A percentile compares a stretch with the other conserved stretches of the same genome.
Conservation (phyloP, 495 filamentous ascomycete species). For the Corynascus novoguineensis region DNA sequence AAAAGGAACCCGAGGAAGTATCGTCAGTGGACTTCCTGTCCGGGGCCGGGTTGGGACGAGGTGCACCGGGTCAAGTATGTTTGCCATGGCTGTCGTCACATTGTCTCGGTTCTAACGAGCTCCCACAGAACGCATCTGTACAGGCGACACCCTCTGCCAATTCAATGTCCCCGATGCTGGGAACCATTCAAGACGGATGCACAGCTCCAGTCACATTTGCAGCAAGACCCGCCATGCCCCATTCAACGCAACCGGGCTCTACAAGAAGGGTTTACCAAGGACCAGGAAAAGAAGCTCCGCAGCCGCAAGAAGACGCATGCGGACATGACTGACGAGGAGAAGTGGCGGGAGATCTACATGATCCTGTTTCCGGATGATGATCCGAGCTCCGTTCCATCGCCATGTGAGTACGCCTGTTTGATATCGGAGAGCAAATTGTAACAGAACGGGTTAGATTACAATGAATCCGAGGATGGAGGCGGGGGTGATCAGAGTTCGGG, state of each 20-base stretch:
- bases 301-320: slow-evolving; percentile 36
- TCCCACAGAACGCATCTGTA: slow-evolving; percentile 27
- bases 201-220: slow-evolving; percentile 19
- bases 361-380: slow-evolving; percentile 41
- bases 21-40: slow-evolving; percentile 30
- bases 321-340: slow-evolving; percentile 40
- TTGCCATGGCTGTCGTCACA: no score
- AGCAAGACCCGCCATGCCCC: slow-evolving; percentile 26
- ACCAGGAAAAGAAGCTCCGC: slow-evolving; percentile 32
- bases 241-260: slow-evolving; percentile 13
- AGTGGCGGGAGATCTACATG: slow-evolving; percentile 41
- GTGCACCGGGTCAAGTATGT: slow-evolving; percentile 34
- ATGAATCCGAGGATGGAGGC: slow-evolving; percentile 24
- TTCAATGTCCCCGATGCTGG: slow-evolving; percentile 32
- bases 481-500: slow-evolving; percentile 13
- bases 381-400: slow-evolving; percentile 30
- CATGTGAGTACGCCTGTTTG: slow-evolving; percentile 28
- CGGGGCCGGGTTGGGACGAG: slow-evolving; percentile 32
- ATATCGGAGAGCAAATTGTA: background rate
- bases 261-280: slow-evolving; percentile 28
- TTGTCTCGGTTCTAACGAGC: background rate
- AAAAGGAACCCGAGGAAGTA: slow-evolving; percentile 31
- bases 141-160: slow-evolving; percentile 25
- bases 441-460: slow-evolving; percentile 24
- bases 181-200: slow-evolving; percentile 20